Percentiles rank a stretch among this genome's conserved stretches.
Evolutionary conservation across 1,284 basidiomycete species (phyloP).

Genomic region (Termitomyces sp.): DNA sequence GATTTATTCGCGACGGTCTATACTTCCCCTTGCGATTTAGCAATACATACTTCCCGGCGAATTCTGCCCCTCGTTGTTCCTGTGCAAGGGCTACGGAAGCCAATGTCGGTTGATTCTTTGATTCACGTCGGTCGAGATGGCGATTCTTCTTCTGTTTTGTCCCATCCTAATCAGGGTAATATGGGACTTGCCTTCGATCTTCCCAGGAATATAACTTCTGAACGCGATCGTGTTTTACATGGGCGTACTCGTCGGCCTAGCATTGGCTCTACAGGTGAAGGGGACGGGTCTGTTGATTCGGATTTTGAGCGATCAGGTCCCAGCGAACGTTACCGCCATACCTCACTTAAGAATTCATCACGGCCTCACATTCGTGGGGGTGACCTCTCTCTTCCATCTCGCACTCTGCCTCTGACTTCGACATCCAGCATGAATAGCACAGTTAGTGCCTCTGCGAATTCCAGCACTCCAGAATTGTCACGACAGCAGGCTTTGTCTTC

Average conservation of each 20-base stretch:
- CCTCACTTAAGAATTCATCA: constrained; percentile 33
- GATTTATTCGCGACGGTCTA: constrained; percentile 29
- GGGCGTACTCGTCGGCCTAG: constrained; percentile 51
- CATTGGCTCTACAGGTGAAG: constrained; percentile 41
- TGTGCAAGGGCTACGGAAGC: constrained; percentile 54
- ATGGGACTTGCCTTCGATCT: constrained; percentile 27
- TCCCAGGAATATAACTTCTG: constrained; percentile 24
- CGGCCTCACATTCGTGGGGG: constrained; percentile 40
- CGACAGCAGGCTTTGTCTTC: constrained; percentile 38
- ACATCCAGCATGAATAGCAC: constrained; percentile 38
- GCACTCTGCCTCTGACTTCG: constrained; percentile 37
- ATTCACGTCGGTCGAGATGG: constrained; percentile 40
- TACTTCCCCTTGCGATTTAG: constrained; percentile 17
- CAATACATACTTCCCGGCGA: constrained; percentile 12
- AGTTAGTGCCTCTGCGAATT: constrained; percentile 26
- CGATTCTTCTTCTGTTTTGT: constrained; percentile 25
- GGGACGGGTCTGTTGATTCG: constrained; percentile 42
- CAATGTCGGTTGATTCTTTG: constrained; percentile 72
- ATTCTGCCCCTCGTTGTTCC: constrained; percentile 21
- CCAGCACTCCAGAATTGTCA: constrained; percentile 31
- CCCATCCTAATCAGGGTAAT: constrained; percentile 32
- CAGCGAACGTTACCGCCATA: constrained; percentile 31
- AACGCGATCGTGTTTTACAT: constrained; percentile 25
- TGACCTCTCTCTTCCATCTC: constrained; percentile 51
- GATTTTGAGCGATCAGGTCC: constrained; percentile 50